Conservation (phyloP, 768 basidiomycete genomes). For the Xanthoconium purpureum region DNA sequence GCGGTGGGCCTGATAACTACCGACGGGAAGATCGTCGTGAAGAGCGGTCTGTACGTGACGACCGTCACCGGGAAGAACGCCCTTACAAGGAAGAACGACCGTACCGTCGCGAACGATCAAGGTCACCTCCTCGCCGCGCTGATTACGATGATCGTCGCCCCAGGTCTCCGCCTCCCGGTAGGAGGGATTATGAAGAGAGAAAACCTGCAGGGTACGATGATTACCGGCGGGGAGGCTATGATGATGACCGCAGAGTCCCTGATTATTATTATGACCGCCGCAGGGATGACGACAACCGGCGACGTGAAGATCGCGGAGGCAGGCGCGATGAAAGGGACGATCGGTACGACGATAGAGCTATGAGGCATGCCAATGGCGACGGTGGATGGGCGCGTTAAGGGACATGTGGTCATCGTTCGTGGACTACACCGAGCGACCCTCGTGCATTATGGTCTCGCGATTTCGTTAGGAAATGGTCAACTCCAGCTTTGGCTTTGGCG, state of each 20-base stretch:
- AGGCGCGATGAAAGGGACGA: conserved; percentile 85
- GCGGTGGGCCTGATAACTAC: conserved; percentile 68
- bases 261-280: conserved; percentile 86
- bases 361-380: conserved; percentile 76
- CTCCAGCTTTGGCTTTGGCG: conserved; percentile 37
- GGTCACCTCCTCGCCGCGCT: conserved; percentile 72
- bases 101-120: conserved; percentile 76
- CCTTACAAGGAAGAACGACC: conserved; percentile 47
- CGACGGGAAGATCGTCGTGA: conserved; percentile 72
- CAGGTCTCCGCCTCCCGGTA: conserved; percentile 72
- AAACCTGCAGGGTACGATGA: conserved; percentile 93
- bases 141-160: conserved; percentile 75
- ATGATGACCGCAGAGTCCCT: conserved; percentile 81
- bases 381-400: conserved; percentile 72
- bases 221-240: conserved; percentile 73
- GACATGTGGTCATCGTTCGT: conserved; percentile 36
- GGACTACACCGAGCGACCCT: conserved; percentile 29
- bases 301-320: conserved; percentile 65
- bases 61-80: conserved; percentile 60
- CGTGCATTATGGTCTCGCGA: conserved; percentile 40
- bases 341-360: conserved; percentile 69
- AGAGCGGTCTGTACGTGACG: conserved; percentile 51
- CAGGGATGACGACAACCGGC: conserved; percentile 69
- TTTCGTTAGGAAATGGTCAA: conserved; percentile 50
- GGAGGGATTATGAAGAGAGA: conserved; percentile 80